Percentiles rank a stretch among this genome's conserved stretches.
Evolutionary conservation across 495 filamentous ascomycete species (phyloP).

Genomic region (Penicillium robsamsonii): DNA sequence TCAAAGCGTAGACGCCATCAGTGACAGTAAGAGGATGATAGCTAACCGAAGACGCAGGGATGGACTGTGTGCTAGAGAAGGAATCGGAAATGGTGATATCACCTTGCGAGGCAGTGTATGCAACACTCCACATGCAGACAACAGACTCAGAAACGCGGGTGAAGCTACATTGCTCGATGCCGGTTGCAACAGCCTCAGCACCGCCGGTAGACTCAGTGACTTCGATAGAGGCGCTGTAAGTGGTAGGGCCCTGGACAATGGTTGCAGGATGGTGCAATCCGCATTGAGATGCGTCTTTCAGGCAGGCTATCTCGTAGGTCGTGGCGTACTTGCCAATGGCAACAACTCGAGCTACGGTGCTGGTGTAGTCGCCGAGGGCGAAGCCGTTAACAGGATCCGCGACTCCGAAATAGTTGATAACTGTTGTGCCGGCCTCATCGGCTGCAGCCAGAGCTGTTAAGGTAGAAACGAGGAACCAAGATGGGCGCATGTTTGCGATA

Average conservation of each 20-base stretch:
- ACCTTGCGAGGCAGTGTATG: not conserved
- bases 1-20: conserved; percentile 11
- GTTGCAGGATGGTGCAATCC: conserved; percentile 21
- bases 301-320: conserved; percentile 31
- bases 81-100: conserved; percentile 8
- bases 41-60: not conserved
- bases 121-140: conserved; percentile 7
- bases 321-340: conserved; percentile 25
- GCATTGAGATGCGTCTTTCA: conserved; percentile 22
- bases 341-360: conserved; percentile 26
- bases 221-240: conserved; percentile 8
- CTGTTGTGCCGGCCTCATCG: conserved; percentile 14
- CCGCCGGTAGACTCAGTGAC: not conserved
- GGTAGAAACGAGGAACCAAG: conserved; percentile 2
- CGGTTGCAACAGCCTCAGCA: not conserved
- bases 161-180: conserved; percentile 13
- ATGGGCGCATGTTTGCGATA: conserved; percentile 2
- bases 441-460: conserved; percentile 8
- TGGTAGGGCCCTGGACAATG: conserved; percentile 24
- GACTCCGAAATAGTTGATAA: conserved; percentile 4
- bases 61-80: not conserved
- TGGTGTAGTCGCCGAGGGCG: conserved; percentile 9
- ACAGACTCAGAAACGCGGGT: conserved; percentile 16
- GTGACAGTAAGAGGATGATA: conserved; percentile 12
- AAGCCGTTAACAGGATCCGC: not conserved